Conservation (phyloP, 371 early-diverging fungal genomes). For the Paraphysoderma sedebokerense region DNA sequence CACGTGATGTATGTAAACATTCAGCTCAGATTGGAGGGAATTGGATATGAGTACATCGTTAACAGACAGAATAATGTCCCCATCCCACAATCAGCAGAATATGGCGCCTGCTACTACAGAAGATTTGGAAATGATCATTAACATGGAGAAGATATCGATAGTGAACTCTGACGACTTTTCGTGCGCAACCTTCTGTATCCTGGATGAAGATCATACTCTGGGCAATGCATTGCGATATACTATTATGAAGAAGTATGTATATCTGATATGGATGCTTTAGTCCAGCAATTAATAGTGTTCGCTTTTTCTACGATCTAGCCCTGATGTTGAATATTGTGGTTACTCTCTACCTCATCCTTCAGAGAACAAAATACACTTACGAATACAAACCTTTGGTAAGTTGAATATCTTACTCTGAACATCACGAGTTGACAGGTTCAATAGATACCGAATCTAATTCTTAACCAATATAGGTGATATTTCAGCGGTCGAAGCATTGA, state of each 20-base stretch:
- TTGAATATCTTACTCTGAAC: neutral
- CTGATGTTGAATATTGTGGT: conserved; percentile 88
- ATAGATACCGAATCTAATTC: neutral
- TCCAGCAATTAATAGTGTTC: neutral
- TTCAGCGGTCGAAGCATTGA: conserved; percentile 64
- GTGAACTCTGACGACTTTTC: conserved; percentile 44
- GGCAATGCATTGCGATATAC: conserved; percentile 85
- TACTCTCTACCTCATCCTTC: conserved; percentile 99
- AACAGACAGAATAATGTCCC: too few relatives aligned
- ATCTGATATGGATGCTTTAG: neutral
- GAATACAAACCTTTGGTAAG: conserved; percentile 80
- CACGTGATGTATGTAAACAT: too few relatives aligned
- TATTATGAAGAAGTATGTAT: conserved; percentile 74
- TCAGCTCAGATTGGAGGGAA: too few relatives aligned
- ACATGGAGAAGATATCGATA: too few relatives aligned
- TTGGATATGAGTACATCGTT: too few relatives aligned
- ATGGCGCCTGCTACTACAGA: too few relatives aligned
- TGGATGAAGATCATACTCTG: conserved; percentile 91
- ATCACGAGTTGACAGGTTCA: neutral
- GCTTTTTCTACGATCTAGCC: conserved; percentile 23
- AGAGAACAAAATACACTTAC: conserved; percentile 78
- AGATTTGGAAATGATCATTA: too few relatives aligned
- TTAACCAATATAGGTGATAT: conserved; percentile 31
- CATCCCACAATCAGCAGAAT: too few relatives aligned
- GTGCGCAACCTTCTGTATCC: conserved; percentile 67